Base-by-base conservation (phyloP, 192 early-diverging fungal genomes). In the Paraglomus occultum region DNA sequence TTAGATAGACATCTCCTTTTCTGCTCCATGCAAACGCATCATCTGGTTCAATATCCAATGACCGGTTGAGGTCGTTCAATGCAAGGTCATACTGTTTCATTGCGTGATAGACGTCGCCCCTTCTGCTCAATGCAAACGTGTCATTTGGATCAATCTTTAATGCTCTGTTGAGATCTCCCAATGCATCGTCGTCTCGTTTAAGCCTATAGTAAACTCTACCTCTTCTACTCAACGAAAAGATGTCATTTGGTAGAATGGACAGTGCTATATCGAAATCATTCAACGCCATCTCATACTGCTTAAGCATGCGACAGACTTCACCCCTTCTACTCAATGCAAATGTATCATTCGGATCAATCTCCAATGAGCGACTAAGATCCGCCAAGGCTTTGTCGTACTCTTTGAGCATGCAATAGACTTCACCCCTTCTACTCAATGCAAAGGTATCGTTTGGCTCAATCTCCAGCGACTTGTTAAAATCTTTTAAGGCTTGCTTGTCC, bases 101-200 rank as follows among this genome's bases (percentile, higher is more conserved):
- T 15, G 50, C 17, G 38, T 67, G 40, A 52, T 53, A 67, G 15
- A 67, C 40, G 38, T 17, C 38, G 3, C 64, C 64, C n/a, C 64
- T 48, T 53, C 31, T 67, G 15, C 45, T 22, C 22, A 67, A 53
- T 15, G 64, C 23, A 52, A 67, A 67, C 4, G 50, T 15, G 18
- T 67, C n/a, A 67, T 67, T 52, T 42, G 50, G 64, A 39, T 52
- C 50, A 17, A 31, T 42, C 12, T 52, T 7, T 52, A 67, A 67
- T 3, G 64, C 47, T n/a, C 40, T 52, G 8, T 18, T 23, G 8
- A 67, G 45, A 52, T 67, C 64, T 5, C n/a, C 8, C 53, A 51
- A 51, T 31, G 50, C 50, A 17, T 67, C 64, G 39, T 53, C 4
- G 53, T 42, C 38, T 14, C 64, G 40, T 38, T 9, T 12, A 10